phyloP scores from a whole-genome alignment of 1,284 basidiomycete species.

The Mixia osmundae region DNA sequence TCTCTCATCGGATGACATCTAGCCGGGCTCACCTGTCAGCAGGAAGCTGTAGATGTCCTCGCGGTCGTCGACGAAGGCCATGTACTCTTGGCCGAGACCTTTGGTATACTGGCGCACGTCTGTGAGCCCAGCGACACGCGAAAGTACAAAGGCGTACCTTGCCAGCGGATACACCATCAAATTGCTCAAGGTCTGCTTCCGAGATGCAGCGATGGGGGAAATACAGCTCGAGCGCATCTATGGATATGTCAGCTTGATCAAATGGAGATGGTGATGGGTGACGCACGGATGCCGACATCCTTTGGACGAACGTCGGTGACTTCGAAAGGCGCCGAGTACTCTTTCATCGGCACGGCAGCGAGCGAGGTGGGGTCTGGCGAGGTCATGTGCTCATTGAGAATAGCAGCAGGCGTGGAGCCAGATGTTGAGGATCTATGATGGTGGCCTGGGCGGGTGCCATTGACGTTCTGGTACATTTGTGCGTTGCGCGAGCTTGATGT shows the following conservation, averaged over 20 bases:
- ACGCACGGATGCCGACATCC: conserved; percentile 11
- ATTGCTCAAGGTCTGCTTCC: conserved; percentile 82
- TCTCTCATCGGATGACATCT: neutral
- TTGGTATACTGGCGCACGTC: conserved; percentile 52
- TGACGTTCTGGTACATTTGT: no score
- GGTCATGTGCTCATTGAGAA: no score
- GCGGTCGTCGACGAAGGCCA: conserved; percentile 29
- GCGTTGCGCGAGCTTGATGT: no score
- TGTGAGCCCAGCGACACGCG: neutral
- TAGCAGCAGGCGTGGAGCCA: no score
- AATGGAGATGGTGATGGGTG: neutral
- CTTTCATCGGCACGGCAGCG: no score
- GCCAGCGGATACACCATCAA: conserved; percentile 82
- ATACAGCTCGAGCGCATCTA: conserved; percentile 38
- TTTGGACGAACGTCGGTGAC: conserved; percentile 4
- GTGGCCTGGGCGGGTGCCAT: no score
- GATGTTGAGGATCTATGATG: no score
- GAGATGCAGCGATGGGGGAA: conserved; percentile 40
- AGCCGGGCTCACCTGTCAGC: conserved; percentile 41
- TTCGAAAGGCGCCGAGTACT: neutral
- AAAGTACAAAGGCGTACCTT: conserved; percentile 28
- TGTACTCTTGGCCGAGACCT: conserved; percentile 90
- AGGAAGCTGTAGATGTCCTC: conserved; percentile 99
- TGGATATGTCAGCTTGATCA: neutral
- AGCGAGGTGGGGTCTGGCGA: no score